Base-by-base conservation (phyloP, 768 basidiomycete genomes). In the Lepiota venenata region DNA sequence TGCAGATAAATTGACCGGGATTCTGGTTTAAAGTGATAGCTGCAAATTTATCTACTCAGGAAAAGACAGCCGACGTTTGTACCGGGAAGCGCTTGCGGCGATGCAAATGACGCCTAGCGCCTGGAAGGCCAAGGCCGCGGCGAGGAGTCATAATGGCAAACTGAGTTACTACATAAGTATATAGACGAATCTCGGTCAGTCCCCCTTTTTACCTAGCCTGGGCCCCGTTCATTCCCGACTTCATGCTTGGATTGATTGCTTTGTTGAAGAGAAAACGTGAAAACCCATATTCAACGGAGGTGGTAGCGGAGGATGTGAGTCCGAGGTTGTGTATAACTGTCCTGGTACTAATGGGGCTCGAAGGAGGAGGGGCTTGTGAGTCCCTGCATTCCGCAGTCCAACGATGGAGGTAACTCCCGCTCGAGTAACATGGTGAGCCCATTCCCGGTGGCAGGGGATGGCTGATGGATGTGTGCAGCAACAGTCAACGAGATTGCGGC, bases 91-190 rank as follows among this genome's bases (percentile, higher is more conserved):
- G 29, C 52, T 40, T 35, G 35, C 45, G 52, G 40, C 46, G 49
- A 42, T 49, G 41, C 15, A 48, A 43, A 40, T 42, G 27, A 56
- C 48, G 10, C 2, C 46, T 38, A 35, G 39, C 32, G 53, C 47
- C 39, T 39, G 39, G 47, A 29, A 29, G 27, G n/a, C 27, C 4
- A 29, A 29, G 27, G 27, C 32, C 32, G 37, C 52, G 52, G 52
- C 52, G 52, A 54, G 52, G 52, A 47, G 52, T 54, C 47, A 54
- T 5, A 40, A n/a, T n/a, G n/a, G n/a, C n/a, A 36, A 25, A 46
- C 38, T n/a, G 25, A 38, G 2, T 32, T 18, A 16, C 32, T 46
- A 5, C 25, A 25, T 25, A 47, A 15, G 8, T 47, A 54, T 47
- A 54, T 29, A 47, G 51, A 46, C 29, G 41, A 20, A 32, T 36